A percentile compares a stretch with the other conserved stretches of the same genome.
Conservation (phyloP, 169 alveolate genomes). For the Eimeria falciformis region DNA sequence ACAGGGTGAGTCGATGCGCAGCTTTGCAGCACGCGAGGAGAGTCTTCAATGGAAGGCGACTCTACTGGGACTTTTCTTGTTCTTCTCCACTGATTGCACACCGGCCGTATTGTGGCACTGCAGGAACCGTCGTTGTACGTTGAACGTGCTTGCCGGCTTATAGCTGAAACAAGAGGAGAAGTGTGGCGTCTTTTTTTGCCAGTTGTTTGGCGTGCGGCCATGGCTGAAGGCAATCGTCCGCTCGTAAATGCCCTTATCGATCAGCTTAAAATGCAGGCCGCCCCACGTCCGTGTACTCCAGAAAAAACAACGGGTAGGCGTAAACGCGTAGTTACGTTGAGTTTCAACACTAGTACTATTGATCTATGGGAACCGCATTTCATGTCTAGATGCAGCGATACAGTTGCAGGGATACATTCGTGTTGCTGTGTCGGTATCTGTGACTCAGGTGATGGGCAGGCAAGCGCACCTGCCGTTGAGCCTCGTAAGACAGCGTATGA, state of each 20-base stretch:
- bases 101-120: background rate
- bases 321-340: too few relatives aligned
- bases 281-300: conserved; percentile 47
- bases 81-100: too few relatives aligned
- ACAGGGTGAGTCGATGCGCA: too few relatives aligned
- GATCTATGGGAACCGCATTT: too few relatives aligned
- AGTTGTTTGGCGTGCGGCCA: conserved; percentile 73
- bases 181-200: conserved; percentile 75
- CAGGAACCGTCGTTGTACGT: conserved; percentile 73
- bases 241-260: conserved; percentile 70
- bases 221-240: conserved; percentile 74
- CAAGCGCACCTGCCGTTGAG: conserved; percentile 14
- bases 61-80: too few relatives aligned
- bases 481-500: conserved; percentile 33
- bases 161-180: conserved; percentile 66
- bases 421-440: background rate
- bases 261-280: conserved; percentile 59
- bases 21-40: too few relatives aligned
- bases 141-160: conserved; percentile 67
- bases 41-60: too few relatives aligned
- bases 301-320: conserved; percentile 16
- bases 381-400: too few relatives aligned
- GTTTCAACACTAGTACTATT: too few relatives aligned
- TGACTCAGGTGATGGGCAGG: conserved; percentile 24
- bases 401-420: too few relatives aligned